Base-by-base conservation (phyloP, 2,329 filamentous ascomycete species). In the Cladobotryum protrusum region DNA sequence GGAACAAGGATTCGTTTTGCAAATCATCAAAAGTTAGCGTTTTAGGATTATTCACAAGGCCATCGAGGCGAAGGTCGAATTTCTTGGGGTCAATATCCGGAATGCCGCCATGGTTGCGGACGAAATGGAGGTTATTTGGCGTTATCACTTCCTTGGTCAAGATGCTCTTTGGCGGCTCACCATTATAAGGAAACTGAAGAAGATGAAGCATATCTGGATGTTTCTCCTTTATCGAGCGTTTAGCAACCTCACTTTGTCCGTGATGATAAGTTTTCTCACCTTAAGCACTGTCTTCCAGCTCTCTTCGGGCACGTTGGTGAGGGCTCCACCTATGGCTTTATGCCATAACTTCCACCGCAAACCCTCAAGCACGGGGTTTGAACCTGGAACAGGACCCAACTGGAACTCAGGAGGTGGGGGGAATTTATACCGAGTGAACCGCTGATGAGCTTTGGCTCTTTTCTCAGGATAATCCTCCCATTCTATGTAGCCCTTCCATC, bases 391-490 rank as follows among this genome's bases (percentile, higher is more conserved):
- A 0, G 75, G 74, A 0, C 65, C 72, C 1, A 83, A 67, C 54
- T 81, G 78, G 52, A 75, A 83, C 54, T 83, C 80, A 0, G 79
- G 78, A 8, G 62, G 49, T 59, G 72, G 60, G 29, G 64, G 58
- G 5, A 62, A 63, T 0, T 54, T 60, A 20, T 62, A 55, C 0
- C 54, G 47, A 1, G 50, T 60, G 35, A 67, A 60, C 43, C 85
- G 76, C 49, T 79, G 72, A 43, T 76, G 73, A 0, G 80, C 83
- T 42, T 75, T 68, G 20, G 71, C 73, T 58, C 84, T 85, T 64
- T 86, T 87, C 43, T 85, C 81, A 0, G 84, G 83, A 48, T 86
- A 84, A 12, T 79, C 74, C 60, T 86, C 83, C 83, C 83, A 86
- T 58, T 86, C 83, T 5, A 88, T 72, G 53, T 41, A 41, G 17